These are phyloP conservation scores for Fraxinus velutina DNA, from an alignment of 305 asterid genomes.

Conservation along the genomic window DNA sequence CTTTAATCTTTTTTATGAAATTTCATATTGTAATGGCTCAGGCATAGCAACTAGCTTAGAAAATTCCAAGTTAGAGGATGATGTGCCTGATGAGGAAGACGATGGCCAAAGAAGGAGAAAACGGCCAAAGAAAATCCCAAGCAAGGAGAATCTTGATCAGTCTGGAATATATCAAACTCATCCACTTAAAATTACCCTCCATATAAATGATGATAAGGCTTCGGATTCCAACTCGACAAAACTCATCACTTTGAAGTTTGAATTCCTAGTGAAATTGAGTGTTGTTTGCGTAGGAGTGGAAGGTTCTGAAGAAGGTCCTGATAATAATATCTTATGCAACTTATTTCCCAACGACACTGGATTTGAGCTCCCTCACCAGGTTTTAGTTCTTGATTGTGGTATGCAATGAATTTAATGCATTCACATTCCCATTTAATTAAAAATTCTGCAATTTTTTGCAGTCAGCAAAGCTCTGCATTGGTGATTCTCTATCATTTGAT, in stretches of 20 bases:
- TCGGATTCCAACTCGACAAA: slow-evolving; percentile 45
- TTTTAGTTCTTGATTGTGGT: slow-evolving; percentile 30
- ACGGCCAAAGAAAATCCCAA: slow-evolving; percentile 78
- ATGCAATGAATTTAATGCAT: slow-evolving; percentile 22
- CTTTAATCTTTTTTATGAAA: slow-evolving; percentile 12
- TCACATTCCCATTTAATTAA: slow-evolving; percentile 21
- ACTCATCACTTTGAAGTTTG: slow-evolving; percentile 76
- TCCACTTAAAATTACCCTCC: slow-evolving; percentile 82
- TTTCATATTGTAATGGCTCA: slow-evolving; percentile 19
- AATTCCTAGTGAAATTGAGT: slow-evolving; percentile 67
- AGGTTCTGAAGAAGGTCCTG: slow-evolving; percentile 62
- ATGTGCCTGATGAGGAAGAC: slow-evolving; percentile 79
- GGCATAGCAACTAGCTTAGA: slow-evolving; percentile 58
- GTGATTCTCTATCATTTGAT: slow-evolving; percentile 61
- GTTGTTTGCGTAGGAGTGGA: slow-evolving; percentile 85
- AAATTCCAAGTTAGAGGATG: slow-evolving; percentile 65
- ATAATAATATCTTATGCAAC: slow-evolving; percentile 68
- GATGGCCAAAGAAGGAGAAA: slow-evolving; percentile 84
- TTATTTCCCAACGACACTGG: slow-evolving; percentile 97
- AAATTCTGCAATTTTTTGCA: slow-evolving; percentile 37
- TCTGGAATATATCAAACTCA: slow-evolving; percentile 81
- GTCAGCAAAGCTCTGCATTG: slow-evolving; percentile 77
- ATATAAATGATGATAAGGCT: slow-evolving; percentile 62
- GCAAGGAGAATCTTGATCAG: slow-evolving; percentile 81
- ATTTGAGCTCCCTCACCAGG: slow-evolving; percentile 96